phyloP scores from a whole-genome alignment of 805 yeast species.

The Lipomyces anomalus region DNA sequence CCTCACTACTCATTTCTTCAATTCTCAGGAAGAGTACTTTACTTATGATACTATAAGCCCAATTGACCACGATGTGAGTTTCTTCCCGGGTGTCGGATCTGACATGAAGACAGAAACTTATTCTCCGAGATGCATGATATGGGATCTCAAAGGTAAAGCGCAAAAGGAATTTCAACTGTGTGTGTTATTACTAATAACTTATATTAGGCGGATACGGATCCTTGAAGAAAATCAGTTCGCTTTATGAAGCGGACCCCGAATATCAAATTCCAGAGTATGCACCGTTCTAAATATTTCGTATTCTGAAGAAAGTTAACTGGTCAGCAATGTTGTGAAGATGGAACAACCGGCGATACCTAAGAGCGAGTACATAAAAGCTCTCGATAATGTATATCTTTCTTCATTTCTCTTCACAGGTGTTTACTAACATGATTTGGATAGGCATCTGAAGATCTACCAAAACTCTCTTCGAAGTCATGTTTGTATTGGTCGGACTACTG shows the following conservation, averaged over 20 bases:
- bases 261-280: conserved; percentile 1
- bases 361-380: conserved; percentile 56
- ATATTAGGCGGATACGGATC: conserved; percentile 52
- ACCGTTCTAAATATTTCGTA: background rate
- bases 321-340: conserved; percentile 30
- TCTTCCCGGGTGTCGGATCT: conserved; percentile 38
- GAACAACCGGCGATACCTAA: conserved; percentile 39
- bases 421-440: no score
- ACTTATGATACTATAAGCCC: conserved; percentile 41
- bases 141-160: conserved; percentile 68
- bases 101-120: conserved; percentile 47
- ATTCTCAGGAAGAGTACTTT: conserved; percentile 65
- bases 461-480: conserved; percentile 41
- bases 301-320: conserved; percentile 7
- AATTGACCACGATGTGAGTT: conserved; percentile 44
- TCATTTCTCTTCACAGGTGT: no score
- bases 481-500: conserved; percentile 78
- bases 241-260: conserved; percentile 19
- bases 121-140: conserved; percentile 75
- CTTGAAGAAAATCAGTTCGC: conserved; percentile 31
- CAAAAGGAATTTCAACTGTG: no score
- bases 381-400: conserved; percentile 44
- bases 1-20: conserved; percentile 72
- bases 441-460: conserved; percentile 20
- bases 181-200: no score